Conservation (phyloP, 2,329 filamentous ascomycete genomes). For the Atkinsonella texensis region DNA sequence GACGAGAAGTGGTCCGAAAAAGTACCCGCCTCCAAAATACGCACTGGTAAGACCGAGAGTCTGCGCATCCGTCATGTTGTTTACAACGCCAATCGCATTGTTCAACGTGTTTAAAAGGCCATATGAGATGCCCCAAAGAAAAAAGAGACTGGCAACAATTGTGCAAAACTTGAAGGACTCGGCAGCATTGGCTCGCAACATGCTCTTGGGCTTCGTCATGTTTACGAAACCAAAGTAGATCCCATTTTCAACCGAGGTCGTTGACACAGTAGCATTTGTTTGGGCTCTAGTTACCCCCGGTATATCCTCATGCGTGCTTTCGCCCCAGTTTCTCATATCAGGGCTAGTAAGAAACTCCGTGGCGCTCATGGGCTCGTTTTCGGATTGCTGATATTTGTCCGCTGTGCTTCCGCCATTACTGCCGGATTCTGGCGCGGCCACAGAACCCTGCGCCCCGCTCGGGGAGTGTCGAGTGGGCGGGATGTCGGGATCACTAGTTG, state of each 20-base stretch:
- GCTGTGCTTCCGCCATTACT: background rate
- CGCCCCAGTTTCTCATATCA: conserved; percentile 14
- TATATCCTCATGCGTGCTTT: conserved; percentile 4
- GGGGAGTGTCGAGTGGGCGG: conserved; percentile 12
- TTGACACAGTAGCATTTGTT: conserved; percentile 23
- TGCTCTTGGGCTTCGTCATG: conserved; percentile 55
- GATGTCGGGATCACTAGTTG: conserved; percentile 18
- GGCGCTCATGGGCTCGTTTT: conserved; percentile 21
- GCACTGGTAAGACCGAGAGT: conserved; percentile 55
- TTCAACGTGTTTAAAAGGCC: conserved; percentile 78
- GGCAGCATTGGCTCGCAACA: conserved; percentile 48
- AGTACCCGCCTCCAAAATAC: conserved; percentile 60
- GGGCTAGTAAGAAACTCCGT: conserved; percentile 37
- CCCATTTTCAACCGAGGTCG: conserved; percentile 28
- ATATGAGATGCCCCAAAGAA: conserved; percentile 86
- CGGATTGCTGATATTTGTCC: background rate
- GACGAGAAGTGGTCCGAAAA: conserved; percentile 56
- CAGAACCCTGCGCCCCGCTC: background rate
- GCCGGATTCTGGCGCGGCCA: background rate
- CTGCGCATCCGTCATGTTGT: conserved; percentile 48
- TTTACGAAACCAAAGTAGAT: conserved; percentile 70
- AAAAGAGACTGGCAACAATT: conserved; percentile 69
- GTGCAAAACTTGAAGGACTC: conserved; percentile 63
- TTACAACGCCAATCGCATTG: conserved; percentile 50
- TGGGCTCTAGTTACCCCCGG: conserved; percentile 9